Percentiles rank a stretch among this genome's conserved stretches.
These are phyloP conservation scores for Cymodocea nodosa DNA, from an alignment of 116 monocot genomes.

Conservation along the genomic window DNA sequence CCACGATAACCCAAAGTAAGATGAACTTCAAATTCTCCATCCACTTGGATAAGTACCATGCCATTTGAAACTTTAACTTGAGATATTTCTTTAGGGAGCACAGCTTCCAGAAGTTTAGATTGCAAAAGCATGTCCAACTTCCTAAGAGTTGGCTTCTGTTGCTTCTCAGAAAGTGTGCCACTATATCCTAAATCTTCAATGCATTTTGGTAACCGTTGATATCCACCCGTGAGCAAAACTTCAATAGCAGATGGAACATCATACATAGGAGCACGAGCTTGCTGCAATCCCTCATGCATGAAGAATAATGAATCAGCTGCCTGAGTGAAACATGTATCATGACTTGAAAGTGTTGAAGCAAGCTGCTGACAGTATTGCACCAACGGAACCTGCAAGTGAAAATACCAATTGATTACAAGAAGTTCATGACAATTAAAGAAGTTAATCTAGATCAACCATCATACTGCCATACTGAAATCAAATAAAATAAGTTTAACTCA, in stretches of 20 bases:
- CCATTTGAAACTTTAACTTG: slow-evolving; percentile 63
- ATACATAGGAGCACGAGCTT: slow-evolving; percentile 93
- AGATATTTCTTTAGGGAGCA: slow-evolving; percentile 77
- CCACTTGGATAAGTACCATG: slow-evolving; percentile 49
- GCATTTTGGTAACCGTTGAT: slow-evolving; percentile 74
- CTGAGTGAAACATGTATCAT: slow-evolving; percentile 94
- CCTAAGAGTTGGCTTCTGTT: slow-evolving; percentile 58
- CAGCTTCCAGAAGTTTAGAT: slow-evolving; percentile 70
- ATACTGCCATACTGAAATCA: too few relatives aligned
- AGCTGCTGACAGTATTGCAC: slow-evolving; percentile 94
- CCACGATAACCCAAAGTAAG: slow-evolving; percentile 94
- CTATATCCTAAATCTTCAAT: slow-evolving; percentile 76
- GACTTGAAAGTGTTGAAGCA: slow-evolving; percentile 83
- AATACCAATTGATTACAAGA: not conserved
- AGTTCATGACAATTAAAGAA: not conserved
- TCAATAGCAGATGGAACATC: slow-evolving; percentile 95
- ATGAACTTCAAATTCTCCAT: slow-evolving; percentile 87
- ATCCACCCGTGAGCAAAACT: slow-evolving; percentile 75
- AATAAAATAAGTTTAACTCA: too few relatives aligned
- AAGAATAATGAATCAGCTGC: slow-evolving; percentile 92
- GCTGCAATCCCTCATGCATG: slow-evolving; percentile 84
- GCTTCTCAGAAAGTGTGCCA: slow-evolving; percentile 36
- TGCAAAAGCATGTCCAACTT: slow-evolving; percentile 63
- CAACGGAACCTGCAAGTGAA: slow-evolving; percentile 62
- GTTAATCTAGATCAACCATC: too few relatives aligned